phyloP scores from a whole-genome alignment of 2,329 filamentous ascomycete species.

The Ophiostoma novo-ulmi region DNA sequence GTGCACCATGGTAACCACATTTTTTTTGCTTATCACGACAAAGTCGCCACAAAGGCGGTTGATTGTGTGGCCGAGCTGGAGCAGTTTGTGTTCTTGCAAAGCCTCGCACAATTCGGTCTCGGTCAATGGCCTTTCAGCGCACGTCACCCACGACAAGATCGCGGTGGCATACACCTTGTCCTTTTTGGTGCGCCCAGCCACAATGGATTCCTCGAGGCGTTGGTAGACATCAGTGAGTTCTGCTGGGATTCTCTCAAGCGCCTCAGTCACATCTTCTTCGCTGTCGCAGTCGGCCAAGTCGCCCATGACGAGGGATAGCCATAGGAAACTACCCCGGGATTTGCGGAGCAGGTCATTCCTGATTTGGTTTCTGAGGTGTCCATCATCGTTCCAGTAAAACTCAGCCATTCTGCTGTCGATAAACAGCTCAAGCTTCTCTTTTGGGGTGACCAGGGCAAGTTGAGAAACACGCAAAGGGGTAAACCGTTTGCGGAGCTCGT shows the following conservation, averaged over 20 bases:
- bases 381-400: neutral
- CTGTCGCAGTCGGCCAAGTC: neutral
- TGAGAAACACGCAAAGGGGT: neutral
- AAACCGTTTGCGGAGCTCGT: neutral
- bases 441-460: neutral
- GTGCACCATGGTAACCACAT: neutral
- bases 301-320: neutral
- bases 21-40: neutral
- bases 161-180: neutral
- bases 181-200: neutral
- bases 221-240: neutral
- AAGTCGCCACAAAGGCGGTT: neutral
- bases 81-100: neutral
- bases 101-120: neutral
- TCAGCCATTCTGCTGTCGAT: neutral
- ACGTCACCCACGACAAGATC: neutral
- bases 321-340: neutral
- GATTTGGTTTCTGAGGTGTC: neutral
- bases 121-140: neutral
- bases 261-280: neutral
- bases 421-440: neutral
- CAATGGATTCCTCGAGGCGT: neutral
- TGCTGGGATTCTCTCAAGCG: neutral
- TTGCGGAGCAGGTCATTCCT: neutral
- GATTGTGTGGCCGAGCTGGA: neutral